Evolutionary conservation across 345 rosid species (phyloP).

Genomic region (Eucalyptus coolabah): DNA sequence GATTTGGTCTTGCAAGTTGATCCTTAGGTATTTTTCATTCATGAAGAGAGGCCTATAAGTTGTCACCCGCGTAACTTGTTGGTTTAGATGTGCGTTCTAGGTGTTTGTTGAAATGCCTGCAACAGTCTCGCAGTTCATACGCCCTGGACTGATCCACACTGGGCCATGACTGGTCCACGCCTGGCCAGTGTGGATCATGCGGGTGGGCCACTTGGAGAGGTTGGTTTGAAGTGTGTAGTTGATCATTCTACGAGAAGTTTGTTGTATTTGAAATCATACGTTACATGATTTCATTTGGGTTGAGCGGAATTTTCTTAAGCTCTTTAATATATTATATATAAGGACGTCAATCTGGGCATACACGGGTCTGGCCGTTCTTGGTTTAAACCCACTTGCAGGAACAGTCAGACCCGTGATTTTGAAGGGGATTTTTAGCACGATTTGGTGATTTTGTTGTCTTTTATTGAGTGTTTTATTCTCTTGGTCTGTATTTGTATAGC

Average conservation of each 20-base stretch:
- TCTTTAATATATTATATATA: too few relatives aligned
- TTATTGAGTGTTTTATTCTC: neutral
- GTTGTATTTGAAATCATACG: neutral
- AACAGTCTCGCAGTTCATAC: fast-evolving
- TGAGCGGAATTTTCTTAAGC: fast-evolving
- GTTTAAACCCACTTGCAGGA: neutral
- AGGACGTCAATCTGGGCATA: neutral
- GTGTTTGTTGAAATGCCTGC: neutral
- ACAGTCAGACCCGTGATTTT: neutral
- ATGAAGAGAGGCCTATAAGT: neutral
- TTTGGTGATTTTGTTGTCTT: too few relatives aligned
- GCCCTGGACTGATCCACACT: fast-evolving
- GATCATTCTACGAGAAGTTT: neutral
- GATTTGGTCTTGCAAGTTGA: neutral
- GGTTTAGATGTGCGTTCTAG: neutral
- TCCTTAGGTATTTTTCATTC: neutral
- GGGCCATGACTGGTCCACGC: neutral
- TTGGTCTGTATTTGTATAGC: neutral
- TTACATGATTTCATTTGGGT: neutral
- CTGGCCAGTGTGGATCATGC: too few relatives aligned
- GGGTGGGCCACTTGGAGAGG: neutral
- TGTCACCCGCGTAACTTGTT: neutral
- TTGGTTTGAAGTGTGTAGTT: too few relatives aligned
- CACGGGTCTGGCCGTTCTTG: neutral
- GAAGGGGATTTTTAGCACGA: neutral